Percentiles rank a stretch among this genome's conserved stretches.
Evolutionary conservation across 495 filamentous ascomycete genomes (phyloP).

Genomic region (Articulospora tetracladia): DNA sequence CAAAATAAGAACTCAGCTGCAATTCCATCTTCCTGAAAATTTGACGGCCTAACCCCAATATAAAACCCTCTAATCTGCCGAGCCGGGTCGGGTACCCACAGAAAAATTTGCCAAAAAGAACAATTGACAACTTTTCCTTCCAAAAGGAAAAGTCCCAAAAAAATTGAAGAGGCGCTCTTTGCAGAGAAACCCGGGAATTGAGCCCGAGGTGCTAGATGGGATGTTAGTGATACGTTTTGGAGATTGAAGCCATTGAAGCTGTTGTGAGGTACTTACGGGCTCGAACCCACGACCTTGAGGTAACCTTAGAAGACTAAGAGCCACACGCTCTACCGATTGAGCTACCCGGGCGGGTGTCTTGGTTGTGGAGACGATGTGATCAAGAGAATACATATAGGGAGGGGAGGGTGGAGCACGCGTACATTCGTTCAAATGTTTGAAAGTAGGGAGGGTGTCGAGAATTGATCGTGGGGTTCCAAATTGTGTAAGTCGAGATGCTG

Average conservation of each 20-base stretch:
- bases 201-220: not conserved
- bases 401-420: not conserved
- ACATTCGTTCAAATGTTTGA: no score
- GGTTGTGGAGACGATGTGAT: not conserved
- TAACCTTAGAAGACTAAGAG: slow-evolving; percentile 37
- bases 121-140: not conserved
- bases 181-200: not conserved
- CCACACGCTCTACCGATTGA: slow-evolving; percentile 59
- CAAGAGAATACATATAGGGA: not conserved
- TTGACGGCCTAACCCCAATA: no score
- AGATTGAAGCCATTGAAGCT: not conserved
- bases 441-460: no score
- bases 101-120: no score
- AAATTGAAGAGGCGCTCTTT: not conserved
- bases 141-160: not conserved
- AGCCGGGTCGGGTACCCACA: no score
- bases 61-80: no score
- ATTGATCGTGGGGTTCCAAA: no score
- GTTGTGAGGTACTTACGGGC: not conserved
- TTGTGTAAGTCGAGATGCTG: no score
- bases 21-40: no score
- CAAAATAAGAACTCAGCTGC: no score
- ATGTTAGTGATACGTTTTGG: not conserved
- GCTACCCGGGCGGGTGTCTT: slow-evolving; percentile 29
- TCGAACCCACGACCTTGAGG: not conserved